Evolutionary conservation across 805 yeast genomes (phyloP), one percentile per base, ranked within the genome.

Genomic region (Lachancea sp.): DNA sequence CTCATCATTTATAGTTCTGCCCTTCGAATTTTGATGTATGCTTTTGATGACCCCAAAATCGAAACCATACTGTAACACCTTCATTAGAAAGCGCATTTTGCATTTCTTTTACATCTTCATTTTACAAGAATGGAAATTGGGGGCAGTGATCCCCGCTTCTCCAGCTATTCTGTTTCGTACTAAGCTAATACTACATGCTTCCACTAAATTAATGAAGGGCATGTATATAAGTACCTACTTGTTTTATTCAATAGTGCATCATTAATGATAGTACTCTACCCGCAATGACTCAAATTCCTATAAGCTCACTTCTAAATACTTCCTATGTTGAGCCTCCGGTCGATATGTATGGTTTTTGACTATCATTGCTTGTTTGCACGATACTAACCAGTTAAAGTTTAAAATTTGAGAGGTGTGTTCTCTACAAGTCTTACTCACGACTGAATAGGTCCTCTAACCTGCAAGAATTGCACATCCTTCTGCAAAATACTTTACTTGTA

Each of bases 251-350:
- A 22, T 8, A 22, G 9, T 22, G 11, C 11, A 22, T 8, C 24
- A 8, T 22, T 22, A 8, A 7, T 22, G 7, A 11, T 22, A 22
- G 24, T 22, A 8, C 24, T 11, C 5, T 30, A 29, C n/a, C 22
- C 4, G 24, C 13, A 33, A 51, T 51, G 54, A 48, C 46, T 31
- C 48, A 41, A 35, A 51, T 54, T 13, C 48, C 49, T 7, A 52
- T 54, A 6, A 34, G 42, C 17, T 38, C 37, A 5, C 42, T 54
- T 25, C 32, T 54, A 26, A 54, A 54, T 38, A 50, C 51, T 22
- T 30, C 43, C n/a, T 30, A 42, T 8, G 35, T 24, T 13, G 42
- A 36, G 3, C 24, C 26, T 18, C 17, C 42, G 17, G 34, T 38
- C 21, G 40, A 35, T 12, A 44, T 40, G 36, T 33, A 34, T 13